Evolutionary conservation across 495 filamentous ascomycete genomes (phyloP), one percentile per base, ranked within the genome.

Genomic region (Podospora tetraspora): DNA sequence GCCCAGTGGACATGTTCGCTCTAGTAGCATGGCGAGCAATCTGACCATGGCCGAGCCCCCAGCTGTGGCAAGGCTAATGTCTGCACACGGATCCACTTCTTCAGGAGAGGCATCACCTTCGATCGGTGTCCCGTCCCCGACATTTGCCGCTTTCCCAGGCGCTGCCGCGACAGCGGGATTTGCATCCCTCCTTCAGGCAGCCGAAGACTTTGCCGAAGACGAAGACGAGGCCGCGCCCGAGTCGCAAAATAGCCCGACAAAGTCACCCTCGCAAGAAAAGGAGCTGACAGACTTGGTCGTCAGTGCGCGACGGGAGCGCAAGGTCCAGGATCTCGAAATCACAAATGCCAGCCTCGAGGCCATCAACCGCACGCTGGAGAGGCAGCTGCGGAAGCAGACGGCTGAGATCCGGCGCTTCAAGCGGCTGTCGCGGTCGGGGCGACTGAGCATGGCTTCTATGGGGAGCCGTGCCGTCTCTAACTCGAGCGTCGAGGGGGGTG

Each of bases 291-390:
- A 93, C 52, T 74, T 89, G 10, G 92, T 93, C 2, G 84, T 90
- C 12, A 94, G 91, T 77, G 95, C 95, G 8, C 88, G 95, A 19
- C 88, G 91, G 8, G 95, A 97, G 78, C 88, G 95, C 66, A 98
- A 97, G 78, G 94, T 99, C 30, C 82, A 98, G 71, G 95, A 99
- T 76, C 82, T 99, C n/a, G 92, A 99, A 74, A 99, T 99, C 68
- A 96, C 91, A 69, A 99, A 99, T 71, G 94, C 92, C 2, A 97
- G 93, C 24, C 86, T 99, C 9, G 85, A 97, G 30, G 96, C 96
- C n/a, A 97, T 99, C 79, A 99, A 99, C 73, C 87, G 93, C 61
- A 93, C 92, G 0, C 81, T 99, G 1, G 95, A 99, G 77, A 85
- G 91, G 11, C 92, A 97, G 72, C 87, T 99, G 78, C 86, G 92